Evolutionary conservation across 768 basidiomycete species (phyloP), one percentile per base, ranked within the genome.

Genomic region (Leccinum ochraceum): DNA sequence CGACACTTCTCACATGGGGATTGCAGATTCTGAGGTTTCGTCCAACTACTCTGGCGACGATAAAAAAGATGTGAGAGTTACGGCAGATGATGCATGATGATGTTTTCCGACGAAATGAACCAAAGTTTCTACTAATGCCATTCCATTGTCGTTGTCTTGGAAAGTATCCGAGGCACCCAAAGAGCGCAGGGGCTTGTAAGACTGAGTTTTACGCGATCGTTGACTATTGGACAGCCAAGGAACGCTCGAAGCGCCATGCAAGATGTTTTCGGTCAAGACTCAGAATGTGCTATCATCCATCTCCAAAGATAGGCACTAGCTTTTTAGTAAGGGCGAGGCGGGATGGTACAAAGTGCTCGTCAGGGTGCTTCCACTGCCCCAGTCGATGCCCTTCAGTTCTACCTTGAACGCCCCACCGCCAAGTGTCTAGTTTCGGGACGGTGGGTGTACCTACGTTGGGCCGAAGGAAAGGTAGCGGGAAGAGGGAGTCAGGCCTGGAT

Each of bases 1-100:
- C 68, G 93, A 95, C 71, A 88, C 86, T 36, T 79, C 83, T 8
- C 77, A 76, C 53, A 89, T 94, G 89, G 92, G 92, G 57, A 74
- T 85, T 26, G 55, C 30, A 32, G 68, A 62, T 11, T 63, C 70
- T 44, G 75, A 75, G 10, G 66, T 55, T 53, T 55, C 68, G 30
- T 71, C 62, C 16, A 51, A 60, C 49, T 56, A 64, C 36, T 62
- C 62, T 22, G 44, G 61, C 9, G 65, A 63, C 14, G 67, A 72
- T 53, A 71, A 73, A 9, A 54, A 62, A 4, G 62, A 53, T 4
- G 1, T 58, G 36, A 63, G 50, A n/a, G 63, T 6, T 9, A 37
- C 56, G 4, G 65, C 64, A 60, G 56, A 61, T 14, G 22, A 36
- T 36, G 20, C 20, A 53, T 37, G 50, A 56, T 57, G 46, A 48